Conservation (phyloP, 2,329 filamentous ascomycete genomes). For the Aspergillus sergii region DNA sequence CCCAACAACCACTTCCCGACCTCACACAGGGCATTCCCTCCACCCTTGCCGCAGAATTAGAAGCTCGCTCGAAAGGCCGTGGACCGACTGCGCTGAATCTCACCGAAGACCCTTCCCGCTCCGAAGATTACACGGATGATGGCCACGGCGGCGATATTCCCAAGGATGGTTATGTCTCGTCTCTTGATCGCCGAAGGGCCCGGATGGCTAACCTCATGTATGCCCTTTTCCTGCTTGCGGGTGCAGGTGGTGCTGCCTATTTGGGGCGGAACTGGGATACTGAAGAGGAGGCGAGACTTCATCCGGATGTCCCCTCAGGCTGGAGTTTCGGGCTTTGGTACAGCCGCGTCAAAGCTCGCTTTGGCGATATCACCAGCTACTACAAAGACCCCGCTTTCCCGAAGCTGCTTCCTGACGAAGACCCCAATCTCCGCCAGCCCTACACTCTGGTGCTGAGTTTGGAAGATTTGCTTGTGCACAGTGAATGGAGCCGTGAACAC, state of each 20-base stretch:
- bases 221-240: slow-evolving; percentile 58
- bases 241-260: slow-evolving; percentile 66
- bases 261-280: slow-evolving; percentile 85
- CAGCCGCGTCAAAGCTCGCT: slow-evolving; percentile 74
- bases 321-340: slow-evolving; percentile 78
- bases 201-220: slow-evolving; percentile 77
- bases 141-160: slow-evolving; percentile 65
- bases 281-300: slow-evolving; percentile 68
- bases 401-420: slow-evolving; percentile 75
- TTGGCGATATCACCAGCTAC: slow-evolving; percentile 77
- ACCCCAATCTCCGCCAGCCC: slow-evolving; percentile 78
- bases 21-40: slow-evolving; percentile 94
- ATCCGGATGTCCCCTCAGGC: slow-evolving; percentile 75
- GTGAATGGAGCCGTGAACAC: slow-evolving; percentile 90
- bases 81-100: slow-evolving; percentile 50
- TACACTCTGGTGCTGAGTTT: slow-evolving; percentile 92
- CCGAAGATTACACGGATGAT: slow-evolving; percentile 51
- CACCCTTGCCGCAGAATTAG: slow-evolving; percentile 77
- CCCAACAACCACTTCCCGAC: slow-evolving; percentile 76
- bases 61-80: slow-evolving; percentile 44
- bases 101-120: slow-evolving; percentile 52
- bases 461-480: slow-evolving; percentile 92
- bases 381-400: slow-evolving; percentile 96
- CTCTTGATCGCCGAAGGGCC: slow-evolving; percentile 78
- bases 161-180: slow-evolving; percentile 84